Conservation (phyloP, 176 grass and related monocot species). For the Themeda triandra region DNA sequence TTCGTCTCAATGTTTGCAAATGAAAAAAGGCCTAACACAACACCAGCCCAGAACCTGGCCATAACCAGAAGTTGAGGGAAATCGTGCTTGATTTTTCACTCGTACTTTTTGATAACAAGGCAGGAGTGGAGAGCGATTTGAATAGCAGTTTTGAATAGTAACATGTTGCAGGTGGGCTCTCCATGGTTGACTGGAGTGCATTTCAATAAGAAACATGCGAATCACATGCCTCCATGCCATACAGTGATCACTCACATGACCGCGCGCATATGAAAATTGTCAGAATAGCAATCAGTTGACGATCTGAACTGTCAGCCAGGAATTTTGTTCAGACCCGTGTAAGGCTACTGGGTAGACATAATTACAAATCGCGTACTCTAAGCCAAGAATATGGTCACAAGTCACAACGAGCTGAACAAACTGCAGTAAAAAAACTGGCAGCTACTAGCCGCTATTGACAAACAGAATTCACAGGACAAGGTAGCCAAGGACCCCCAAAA, state of each 20-base stretch:
- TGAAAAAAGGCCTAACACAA: no score
- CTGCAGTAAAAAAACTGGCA: slow-evolving; percentile 22
- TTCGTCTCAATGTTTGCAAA: no score
- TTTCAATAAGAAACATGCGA: not conserved
- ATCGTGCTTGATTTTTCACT: no score
- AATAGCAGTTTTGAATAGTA: not conserved
- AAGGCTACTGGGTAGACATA: not conserved
- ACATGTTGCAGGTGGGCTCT: not conserved
- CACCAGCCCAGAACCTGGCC: no score
- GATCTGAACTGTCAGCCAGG: not conserved
- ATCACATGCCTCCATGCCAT: not conserved
- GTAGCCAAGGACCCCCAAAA: not conserved
- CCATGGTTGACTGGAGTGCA: not conserved
- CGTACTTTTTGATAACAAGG: no score
- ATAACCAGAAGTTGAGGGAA: no score
- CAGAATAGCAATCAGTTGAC: not conserved
- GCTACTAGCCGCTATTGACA: not conserved
- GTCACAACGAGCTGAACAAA: not conserved
- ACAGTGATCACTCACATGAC: not conserved
- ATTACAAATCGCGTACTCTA: not conserved
- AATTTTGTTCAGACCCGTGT: not conserved
- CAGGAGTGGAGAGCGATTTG: not conserved
- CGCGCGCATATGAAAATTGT: not conserved
- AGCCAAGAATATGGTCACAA: not conserved
- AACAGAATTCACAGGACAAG: slow-evolving; percentile 12